A percentile compares a stretch with the other conserved stretches of the same genome.
Evolutionary conservation across 331 rosid genomes (phyloP).

Genomic region (Acacia concinna): DNA sequence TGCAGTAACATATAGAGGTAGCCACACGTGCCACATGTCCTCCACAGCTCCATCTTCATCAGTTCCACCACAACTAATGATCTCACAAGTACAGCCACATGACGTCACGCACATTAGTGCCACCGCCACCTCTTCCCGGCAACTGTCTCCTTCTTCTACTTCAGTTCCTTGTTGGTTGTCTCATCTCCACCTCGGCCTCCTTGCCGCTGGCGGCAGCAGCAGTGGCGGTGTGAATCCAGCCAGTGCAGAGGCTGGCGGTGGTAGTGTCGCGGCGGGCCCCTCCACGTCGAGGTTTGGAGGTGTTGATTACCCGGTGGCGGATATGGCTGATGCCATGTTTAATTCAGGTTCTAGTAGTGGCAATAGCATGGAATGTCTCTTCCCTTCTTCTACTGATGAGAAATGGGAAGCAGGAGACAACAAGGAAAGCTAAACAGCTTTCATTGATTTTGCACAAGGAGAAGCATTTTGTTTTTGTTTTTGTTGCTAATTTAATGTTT

Average conservation of each 20-base stretch:
- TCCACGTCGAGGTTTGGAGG: conserved; percentile 32
- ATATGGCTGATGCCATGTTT: conserved; percentile 70
- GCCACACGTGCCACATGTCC: conserved; percentile 71
- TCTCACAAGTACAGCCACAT: background rate
- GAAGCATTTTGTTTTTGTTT: no score
- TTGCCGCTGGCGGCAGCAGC: background rate
- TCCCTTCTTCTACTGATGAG: conserved; percentile 36
- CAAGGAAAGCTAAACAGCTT: conserved; percentile 33
- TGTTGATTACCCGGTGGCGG: conserved; percentile 51
- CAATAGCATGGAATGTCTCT: conserved; percentile 62
- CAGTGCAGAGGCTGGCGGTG: background rate
- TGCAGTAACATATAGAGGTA: conserved; percentile 52
- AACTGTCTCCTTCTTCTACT: conserved; percentile 13
- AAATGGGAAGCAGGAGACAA: conserved; percentile 41
- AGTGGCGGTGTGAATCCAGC: background rate
- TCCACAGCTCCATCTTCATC: conserved; percentile 63
- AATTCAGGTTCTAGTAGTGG: conserved; percentile 54
- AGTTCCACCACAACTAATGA: conserved; percentile 29
- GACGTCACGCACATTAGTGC: conserved; percentile 28
- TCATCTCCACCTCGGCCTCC: conserved; percentile 32
- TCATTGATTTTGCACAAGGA: background rate
- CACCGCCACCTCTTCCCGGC: background rate
- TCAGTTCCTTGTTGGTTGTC: conserved; percentile 39
- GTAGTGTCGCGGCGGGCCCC: conserved; percentile 28
- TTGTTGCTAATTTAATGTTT: background rate